Conservation (phyloP, 208 protist genomes). For the Blastocrithidia nonstop region DNA sequence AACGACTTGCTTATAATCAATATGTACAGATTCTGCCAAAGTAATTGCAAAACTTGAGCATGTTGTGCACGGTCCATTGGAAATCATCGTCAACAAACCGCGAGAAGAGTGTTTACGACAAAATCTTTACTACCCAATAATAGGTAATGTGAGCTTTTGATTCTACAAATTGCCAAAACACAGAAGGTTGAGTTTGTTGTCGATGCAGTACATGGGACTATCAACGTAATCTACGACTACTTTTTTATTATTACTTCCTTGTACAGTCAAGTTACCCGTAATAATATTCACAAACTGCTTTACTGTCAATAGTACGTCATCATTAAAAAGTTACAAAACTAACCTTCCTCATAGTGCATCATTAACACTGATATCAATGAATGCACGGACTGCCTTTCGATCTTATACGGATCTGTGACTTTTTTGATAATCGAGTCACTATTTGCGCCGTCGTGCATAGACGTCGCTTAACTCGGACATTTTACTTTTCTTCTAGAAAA, state of each 20-base stretch:
- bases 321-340: conserved; percentile 79
- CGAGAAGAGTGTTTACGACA: conserved; percentile 61
- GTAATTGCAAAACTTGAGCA: conserved; percentile 68
- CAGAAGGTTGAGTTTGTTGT: conserved; percentile 31
- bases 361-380: conserved; percentile 71
- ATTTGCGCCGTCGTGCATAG: conserved; percentile 68
- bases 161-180: conserved; percentile 36
- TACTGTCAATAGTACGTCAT: conserved; percentile 72
- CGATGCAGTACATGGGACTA: conserved; percentile 36
- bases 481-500: background rate
- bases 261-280: no score
- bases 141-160: conserved; percentile 9
- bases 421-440: conserved; percentile 80
- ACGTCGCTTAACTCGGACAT: conserved; percentile 46
- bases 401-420: conserved; percentile 65
- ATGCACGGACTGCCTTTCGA: conserved; percentile 44
- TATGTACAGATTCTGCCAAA: conserved; percentile 24
- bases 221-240: conserved; percentile 75
- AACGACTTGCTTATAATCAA: conserved; percentile 90
- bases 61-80: conserved; percentile 50
- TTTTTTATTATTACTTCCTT: no score
- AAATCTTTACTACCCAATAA: conserved; percentile 81
- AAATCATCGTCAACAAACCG: conserved; percentile 81
- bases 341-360: conserved; percentile 60
- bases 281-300: no score